A percentile compares a stretch with the other conserved stretches of the same genome.
These are phyloP conservation scores for Takashimella koratensis DNA, from an alignment of 1,284 basidiomycete genomes.

Conservation along the genomic window DNA sequence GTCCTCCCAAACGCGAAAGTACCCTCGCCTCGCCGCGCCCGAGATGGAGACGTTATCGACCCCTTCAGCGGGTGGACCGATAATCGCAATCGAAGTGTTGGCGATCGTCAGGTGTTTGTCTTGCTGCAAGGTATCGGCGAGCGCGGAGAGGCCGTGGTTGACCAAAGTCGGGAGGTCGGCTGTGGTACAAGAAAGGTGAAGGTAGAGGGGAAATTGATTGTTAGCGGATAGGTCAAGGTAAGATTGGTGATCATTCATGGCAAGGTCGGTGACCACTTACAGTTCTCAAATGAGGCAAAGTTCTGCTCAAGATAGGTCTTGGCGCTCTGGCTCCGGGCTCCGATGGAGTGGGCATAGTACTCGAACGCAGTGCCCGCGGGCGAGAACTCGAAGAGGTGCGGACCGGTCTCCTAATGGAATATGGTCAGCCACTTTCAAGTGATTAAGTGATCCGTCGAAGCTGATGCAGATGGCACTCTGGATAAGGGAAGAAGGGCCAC, in stretches of 20 bases:
- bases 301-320: constrained; percentile 98
- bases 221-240: constrained; percentile 3
- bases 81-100: constrained; percentile 90
- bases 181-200: constrained; percentile 47
- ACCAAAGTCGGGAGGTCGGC: constrained; percentile 80
- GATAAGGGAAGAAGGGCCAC: constrained; percentile 18
- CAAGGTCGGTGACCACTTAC: constrained; percentile 58
- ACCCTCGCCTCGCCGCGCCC: constrained; percentile 39
- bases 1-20: constrained; percentile 48
- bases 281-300: constrained; percentile 77
- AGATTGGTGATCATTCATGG: too few relatives aligned
- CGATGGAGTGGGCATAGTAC: constrained; percentile 98
- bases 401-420: constrained; percentile 76
- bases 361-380: constrained; percentile 97
- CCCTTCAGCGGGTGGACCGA: constrained; percentile 57
- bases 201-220: neutral
- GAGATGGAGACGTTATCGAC: constrained; percentile 24
- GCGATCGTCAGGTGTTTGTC: constrained; percentile 88
- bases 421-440: neutral
- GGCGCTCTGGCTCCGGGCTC: constrained; percentile 93
- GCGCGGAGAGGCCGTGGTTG: constrained; percentile 83
- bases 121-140: constrained; percentile 93
- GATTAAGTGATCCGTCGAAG: too few relatives aligned
- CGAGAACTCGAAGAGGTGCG: constrained; percentile 97
- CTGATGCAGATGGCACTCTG: neutral